phyloP scores from a whole-genome alignment of 2,329 filamentous ascomycete species.

The Cyphellophora attinorum region DNA sequence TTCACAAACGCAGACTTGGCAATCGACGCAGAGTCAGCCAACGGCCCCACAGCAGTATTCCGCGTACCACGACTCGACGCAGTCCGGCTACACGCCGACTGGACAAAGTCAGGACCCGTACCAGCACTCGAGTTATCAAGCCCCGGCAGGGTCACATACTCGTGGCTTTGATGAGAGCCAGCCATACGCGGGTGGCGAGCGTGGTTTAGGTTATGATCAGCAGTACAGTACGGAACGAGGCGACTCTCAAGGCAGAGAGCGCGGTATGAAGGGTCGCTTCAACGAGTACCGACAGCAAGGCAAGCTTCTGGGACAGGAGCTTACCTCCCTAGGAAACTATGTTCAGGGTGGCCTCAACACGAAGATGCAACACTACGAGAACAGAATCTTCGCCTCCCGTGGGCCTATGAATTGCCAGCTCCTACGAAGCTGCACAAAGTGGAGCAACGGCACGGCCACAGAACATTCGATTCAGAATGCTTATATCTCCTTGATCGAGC shows the following conservation, averaged over 20 bases:
- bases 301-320: slow-evolving; percentile 23
- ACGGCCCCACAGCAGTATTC: slow-evolving; percentile 7
- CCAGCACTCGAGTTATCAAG: slow-evolving; percentile 12
- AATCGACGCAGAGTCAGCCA: too few relatives aligned
- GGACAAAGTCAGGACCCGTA: slow-evolving; percentile 10
- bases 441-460: slow-evolving; percentile 49
- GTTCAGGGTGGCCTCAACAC: slow-evolving; percentile 31
- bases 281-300: slow-evolving; percentile 20
- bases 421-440: slow-evolving; percentile 40
- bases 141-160: slow-evolving; percentile 6
- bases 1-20: too few relatives aligned
- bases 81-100: slow-evolving; percentile 12
- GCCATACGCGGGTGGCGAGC: slow-evolving; percentile 33
- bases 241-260: slow-evolving; percentile 15
- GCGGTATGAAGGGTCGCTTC: slow-evolving; percentile 23
- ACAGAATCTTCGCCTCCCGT: slow-evolving; percentile 13
- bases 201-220: slow-evolving; percentile 11
- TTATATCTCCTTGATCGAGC: slow-evolving; percentile 62
- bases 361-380: slow-evolving; percentile 32
- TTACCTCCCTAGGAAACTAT: slow-evolving; percentile 27
- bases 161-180: slow-evolving; percentile 14
- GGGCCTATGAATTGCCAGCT: slow-evolving; percentile 25
- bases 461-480: slow-evolving; percentile 82
- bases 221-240: slow-evolving; percentile 28
- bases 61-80: slow-evolving; percentile 1